A percentile compares a stretch with the other conserved stretches of the same genome.
These are phyloP conservation scores for Vinca minor DNA, from an alignment of 257 asterid genomes.

Conservation along the genomic window DNA sequence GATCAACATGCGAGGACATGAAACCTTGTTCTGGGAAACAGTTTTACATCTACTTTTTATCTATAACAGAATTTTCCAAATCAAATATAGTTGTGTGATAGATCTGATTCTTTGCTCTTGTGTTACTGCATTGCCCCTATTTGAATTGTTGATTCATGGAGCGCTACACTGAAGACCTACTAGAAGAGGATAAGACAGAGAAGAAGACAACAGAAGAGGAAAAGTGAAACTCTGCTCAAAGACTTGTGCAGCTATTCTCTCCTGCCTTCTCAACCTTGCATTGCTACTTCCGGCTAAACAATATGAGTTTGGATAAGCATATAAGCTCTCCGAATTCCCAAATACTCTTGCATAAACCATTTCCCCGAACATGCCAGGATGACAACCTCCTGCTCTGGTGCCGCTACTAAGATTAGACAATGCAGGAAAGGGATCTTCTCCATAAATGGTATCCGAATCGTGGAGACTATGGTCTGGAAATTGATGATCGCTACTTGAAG, in stretches of 20 bases:
- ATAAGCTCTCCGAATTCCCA: slow-evolving; percentile 55
- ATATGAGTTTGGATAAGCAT: slow-evolving; percentile 54
- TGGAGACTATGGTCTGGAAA: slow-evolving; percentile 11
- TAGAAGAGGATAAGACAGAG: slow-evolving; percentile 60
- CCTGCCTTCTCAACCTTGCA: slow-evolving; percentile 63
- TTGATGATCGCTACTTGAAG: slow-evolving; percentile 25
- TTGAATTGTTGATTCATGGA: too few species aligned
- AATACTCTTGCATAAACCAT: slow-evolving; percentile 68
- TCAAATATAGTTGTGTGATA: too few species aligned
- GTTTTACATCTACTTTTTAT: too few species aligned
- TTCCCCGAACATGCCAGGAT: slow-evolving; percentile 68
- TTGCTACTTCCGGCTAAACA: slow-evolving; percentile 33
- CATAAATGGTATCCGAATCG: slow-evolving; percentile 6
- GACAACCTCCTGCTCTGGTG: slow-evolving; percentile 19
- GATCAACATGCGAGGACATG: too few species aligned
- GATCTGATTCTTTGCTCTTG: too few species aligned
- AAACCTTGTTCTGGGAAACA: too few species aligned
- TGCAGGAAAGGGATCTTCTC: slow-evolving; percentile 16
- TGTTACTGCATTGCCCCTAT: too few species aligned
- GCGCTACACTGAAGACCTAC: not conserved
- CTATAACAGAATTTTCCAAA: too few species aligned
- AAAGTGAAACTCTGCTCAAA: slow-evolving; percentile 57
- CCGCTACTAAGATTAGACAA: slow-evolving; percentile 20
- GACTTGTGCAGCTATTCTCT: slow-evolving; percentile 49
- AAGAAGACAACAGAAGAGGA: slow-evolving; percentile 51